phyloP scores from a whole-genome alignment of 176 grass and related monocot species.

The Musa schizocarpa region DNA sequence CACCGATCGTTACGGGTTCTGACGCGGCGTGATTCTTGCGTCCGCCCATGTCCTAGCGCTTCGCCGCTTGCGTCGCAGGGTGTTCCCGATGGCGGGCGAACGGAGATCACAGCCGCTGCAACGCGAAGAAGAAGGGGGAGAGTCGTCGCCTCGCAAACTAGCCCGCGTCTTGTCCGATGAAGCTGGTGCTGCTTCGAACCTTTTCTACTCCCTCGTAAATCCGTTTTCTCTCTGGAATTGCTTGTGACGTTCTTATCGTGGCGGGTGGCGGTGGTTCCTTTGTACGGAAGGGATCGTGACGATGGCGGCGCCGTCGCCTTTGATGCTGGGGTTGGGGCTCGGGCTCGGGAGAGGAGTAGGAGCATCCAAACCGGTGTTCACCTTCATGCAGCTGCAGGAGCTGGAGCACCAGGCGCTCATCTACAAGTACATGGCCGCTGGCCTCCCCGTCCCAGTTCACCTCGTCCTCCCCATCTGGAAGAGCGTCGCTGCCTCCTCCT shows the following conservation, averaged over 20 bases:
- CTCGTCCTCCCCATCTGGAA: constrained; percentile 97
- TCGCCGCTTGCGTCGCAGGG: not conserved
- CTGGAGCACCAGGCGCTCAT: constrained; percentile 99
- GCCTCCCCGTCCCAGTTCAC: constrained; percentile 78
- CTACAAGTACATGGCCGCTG: constrained; percentile 90
- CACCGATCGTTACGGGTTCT: too few species aligned
- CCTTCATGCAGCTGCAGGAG: constrained; percentile 98
- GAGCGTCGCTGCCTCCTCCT: constrained; percentile 86
- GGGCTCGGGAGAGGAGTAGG: constrained; percentile 18
- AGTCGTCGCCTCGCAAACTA: not conserved
- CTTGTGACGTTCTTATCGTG: not conserved
- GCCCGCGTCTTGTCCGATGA: not conserved
- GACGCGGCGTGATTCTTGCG: not conserved
- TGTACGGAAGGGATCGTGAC: constrained; percentile 34
- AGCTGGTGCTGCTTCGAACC: not conserved
- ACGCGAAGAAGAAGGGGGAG: not conserved
- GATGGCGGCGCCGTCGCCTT: constrained; percentile 55
- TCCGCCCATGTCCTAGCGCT: not conserved
- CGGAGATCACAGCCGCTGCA: not conserved
- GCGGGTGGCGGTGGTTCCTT: not conserved
- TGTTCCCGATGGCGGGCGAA: not conserved
- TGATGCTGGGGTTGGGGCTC: constrained; percentile 42
- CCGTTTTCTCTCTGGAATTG: not conserved
- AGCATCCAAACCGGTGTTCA: constrained; percentile 41
- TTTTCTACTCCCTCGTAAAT: not conserved